Base-by-base conservation (phyloP, 2,329 filamentous ascomycete species). In the Proliferodiscus dingleyae region DNA sequence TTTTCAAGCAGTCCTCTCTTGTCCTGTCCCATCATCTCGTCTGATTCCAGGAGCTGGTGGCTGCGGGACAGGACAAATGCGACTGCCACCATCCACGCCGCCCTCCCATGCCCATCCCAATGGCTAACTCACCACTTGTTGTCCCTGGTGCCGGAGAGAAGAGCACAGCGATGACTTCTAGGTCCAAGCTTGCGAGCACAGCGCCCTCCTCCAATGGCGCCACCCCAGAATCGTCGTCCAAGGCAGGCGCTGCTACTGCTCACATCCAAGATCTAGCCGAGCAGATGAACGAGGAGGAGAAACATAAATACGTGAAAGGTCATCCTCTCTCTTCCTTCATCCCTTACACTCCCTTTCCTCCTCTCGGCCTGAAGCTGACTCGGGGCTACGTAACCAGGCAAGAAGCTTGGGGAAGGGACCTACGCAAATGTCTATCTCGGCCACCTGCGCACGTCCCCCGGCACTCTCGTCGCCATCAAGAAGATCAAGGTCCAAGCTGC, bases 341-440 rank as follows among this genome's bases (percentile, higher is more conserved):
- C 16, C 13, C 5, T 32, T 15, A 15, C n/a, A n/a, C n/a, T n/a
- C n/a, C 5, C 30, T 11, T 11, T 22, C 23, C 37, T 53, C 46
- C 50, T 43, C 36, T 23, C 4, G 37, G 33, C 11, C 26, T 16
- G 22, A 43, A 38, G 5, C 34, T 49, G 46, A 50, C 16, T 4
- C 9, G 5, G 13, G 10, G 13, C 30, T 40, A 45, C 44, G 24
- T n/a, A n/a, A n/a, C n/a, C 55, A 89, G 87, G 88, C 61, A 89
- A 87, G 65, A 93, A 93, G 64, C 80, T 98, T 49, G 93, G 93
- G 66, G 89, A 95, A 68, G 93, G 93, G 71, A 97, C 93, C 53
- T 98, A 98, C 66, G 93, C 93, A 64, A 84, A 94, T 61, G 93
- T 98, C 61, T 96, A 89, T 72, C 81, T 90, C 43, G 93, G 90